phyloP scores from a whole-genome alignment of 257 asterid species.

The Solanum rostratum region DNA sequence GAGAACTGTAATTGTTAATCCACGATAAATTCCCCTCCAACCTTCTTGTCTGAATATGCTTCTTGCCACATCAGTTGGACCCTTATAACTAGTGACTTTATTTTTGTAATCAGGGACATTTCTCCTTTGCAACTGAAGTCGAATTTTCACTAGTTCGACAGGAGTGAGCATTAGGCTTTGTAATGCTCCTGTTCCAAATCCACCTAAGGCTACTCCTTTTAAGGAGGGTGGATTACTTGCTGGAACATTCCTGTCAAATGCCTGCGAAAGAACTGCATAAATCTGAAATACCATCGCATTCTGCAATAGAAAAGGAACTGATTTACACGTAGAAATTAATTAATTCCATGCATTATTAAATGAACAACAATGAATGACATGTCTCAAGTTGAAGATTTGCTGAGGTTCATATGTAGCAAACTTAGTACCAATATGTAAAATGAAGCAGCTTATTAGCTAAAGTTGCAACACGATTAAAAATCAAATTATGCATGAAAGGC shows the following conservation, averaged over 20 bases:
- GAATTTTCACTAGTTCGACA: conserved; percentile 70
- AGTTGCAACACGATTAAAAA: neutral
- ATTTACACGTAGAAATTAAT: neutral
- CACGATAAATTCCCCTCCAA: conserved; percentile 52
- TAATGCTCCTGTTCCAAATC: conserved; percentile 56
- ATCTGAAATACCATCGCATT: conserved; percentile 73
- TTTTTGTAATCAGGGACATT: neutral
- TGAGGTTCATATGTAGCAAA: neutral
- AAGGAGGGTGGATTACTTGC: conserved; percentile 49
- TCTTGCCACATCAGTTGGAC: conserved; percentile 42
- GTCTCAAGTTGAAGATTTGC: neutral
- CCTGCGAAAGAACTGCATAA: conserved; percentile 50
- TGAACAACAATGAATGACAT: neutral
- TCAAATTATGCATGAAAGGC: neutral
- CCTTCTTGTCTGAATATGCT: conserved; percentile 43
- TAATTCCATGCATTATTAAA: neutral
- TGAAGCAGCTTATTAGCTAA: neutral
- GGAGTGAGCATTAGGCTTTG: conserved; percentile 75
- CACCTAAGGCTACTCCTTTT: conserved; percentile 50
- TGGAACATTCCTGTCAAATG: conserved; percentile 18
- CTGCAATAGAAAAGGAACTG: conserved; percentile 28
- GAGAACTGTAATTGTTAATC: conserved; percentile 50
- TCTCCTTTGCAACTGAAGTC: conserved; percentile 44
- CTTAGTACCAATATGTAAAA: neutral
- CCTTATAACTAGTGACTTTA: conserved; percentile 15